phyloP scores from a whole-genome alignment of 345 rosid genomes.

The Eucalyptus pauciflora region DNA sequence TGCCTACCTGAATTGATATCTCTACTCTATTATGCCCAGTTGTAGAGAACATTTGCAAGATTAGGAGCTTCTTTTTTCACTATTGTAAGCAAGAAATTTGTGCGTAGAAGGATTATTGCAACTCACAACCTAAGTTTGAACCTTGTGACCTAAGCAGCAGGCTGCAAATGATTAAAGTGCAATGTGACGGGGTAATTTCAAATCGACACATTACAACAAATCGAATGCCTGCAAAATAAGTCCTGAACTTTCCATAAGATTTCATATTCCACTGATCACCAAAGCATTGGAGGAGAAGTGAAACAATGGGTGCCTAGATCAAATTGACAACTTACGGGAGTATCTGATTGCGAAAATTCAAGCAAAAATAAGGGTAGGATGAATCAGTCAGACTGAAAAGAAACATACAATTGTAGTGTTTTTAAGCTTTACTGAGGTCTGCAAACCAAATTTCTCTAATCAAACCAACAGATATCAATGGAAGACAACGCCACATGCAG shows the following conservation, averaged over 20 bases:
- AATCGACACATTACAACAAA: background rate
- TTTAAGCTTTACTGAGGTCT: background rate
- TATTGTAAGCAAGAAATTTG: background rate
- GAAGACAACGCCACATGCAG: background rate
- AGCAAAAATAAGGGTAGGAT: background rate
- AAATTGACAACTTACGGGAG: background rate
- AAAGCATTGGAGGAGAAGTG: background rate
- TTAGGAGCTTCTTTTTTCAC: background rate
- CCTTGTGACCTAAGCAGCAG: background rate
- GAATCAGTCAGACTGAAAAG: background rate
- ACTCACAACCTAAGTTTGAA: background rate
- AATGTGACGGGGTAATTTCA: background rate
- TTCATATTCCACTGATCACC: background rate
- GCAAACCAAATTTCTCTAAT: background rate
- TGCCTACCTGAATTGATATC: background rate
- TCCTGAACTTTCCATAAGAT: background rate
- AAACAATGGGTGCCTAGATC: background rate
- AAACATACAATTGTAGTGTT: background rate
- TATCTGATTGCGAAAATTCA: background rate
- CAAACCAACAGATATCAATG: background rate
- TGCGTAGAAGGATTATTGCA: background rate
- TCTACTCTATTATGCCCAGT: background rate
- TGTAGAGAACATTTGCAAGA: background rate
- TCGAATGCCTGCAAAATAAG: background rate
- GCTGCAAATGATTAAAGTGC: background rate